Base-by-base conservation (phyloP, 208 protist species). In the Chromosphaera perkinsii region DNA sequence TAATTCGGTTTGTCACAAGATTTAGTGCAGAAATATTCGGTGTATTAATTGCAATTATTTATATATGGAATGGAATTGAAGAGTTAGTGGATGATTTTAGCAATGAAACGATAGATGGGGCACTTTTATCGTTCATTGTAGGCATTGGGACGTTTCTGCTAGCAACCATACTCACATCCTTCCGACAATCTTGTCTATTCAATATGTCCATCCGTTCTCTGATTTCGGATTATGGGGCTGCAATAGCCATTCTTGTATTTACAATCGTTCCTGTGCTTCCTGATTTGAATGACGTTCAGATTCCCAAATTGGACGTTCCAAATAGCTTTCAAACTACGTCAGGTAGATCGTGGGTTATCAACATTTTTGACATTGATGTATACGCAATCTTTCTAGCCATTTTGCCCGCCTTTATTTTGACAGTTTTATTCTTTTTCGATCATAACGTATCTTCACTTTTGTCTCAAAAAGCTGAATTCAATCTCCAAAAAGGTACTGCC, bases 381-480 rank as follows among this genome's bases (percentile, higher is more conserved):
- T 60, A 40, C 40, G 62, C 32, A 1, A 24, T 63, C 12, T 76
- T 77, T 49, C 42, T 52, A 1, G 73, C 73, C 2, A 64, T 72
- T 10, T 37, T 69, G 20, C 69, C 69, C 0, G 71, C 55, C 12
- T 32, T 75, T 29, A 45, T 82, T 27, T 67, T 82, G 20, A 78
- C 75, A 17, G 47, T 75, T 3, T 60, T 82, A 37, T 76, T 82
- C 69, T 82, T 82, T 58, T 81, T 82, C 37, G 77, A 82, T 42
- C 74, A 82, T 56, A 82, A 82, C 51, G 62, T 82, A n/a, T 72
- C 66, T 20, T 82, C 76, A 20, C 36, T 81, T 29, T 52, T 82
- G 3, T 76, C 67, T 9, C 74, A 82, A 37, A 55, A 69, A 20
- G 29, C 32, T 10, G 71, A 79, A 48, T 81, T 79, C 37, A 51